A percentile compares a stretch with the other conserved stretches of the same genome.
phyloP scores from a whole-genome alignment of 192 early-diverging fungal species.

The Coemansia sp. region DNA sequence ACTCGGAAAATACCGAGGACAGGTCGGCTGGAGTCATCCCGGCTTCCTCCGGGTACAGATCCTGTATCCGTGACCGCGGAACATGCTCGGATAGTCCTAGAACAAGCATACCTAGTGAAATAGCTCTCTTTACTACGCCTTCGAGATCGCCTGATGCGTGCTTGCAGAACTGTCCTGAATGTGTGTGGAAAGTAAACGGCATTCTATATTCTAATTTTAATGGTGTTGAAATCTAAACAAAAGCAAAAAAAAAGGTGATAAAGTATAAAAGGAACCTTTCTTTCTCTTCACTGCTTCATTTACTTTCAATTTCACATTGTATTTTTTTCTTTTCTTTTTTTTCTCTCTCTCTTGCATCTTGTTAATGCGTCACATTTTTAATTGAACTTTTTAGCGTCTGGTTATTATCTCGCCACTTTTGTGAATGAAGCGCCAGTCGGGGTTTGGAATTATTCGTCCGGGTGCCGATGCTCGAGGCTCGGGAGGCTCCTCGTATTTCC shows the following conservation, averaged over 20 bases:
- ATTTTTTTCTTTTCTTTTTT: neutral
- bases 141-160: conserved; percentile 88
- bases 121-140: conserved; percentile 75
- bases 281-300: conserved; percentile 1
- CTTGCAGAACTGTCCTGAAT: conserved; percentile 94
- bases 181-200: conserved; percentile 87
- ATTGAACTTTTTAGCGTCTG: neutral
- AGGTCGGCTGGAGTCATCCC: conserved; percentile 68
- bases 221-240: conserved; percentile 1
- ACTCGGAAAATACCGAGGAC: conserved; percentile 62
- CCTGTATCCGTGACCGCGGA: conserved; percentile 69
- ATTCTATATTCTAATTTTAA: no score
- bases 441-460: conserved; percentile 45
- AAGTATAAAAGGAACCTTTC: neutral
- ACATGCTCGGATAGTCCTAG: conserved; percentile 93
- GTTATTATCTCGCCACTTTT: conserved; percentile 2
- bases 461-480: conserved; percentile 25
- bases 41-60: conserved; percentile 94
- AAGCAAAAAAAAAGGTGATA: neutral
- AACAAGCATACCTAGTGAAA: conserved; percentile 65
- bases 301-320: neutral
- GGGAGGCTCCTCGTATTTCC: conserved; percentile 49
- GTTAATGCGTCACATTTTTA: conserved; percentile 1
- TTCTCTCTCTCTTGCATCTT: neutral
- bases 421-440: conserved; percentile 51